These are phyloP conservation scores for Fusarium lateritium DNA, from an alignment of 2,329 filamentous ascomycete species.

Conservation along the genomic window DNA sequence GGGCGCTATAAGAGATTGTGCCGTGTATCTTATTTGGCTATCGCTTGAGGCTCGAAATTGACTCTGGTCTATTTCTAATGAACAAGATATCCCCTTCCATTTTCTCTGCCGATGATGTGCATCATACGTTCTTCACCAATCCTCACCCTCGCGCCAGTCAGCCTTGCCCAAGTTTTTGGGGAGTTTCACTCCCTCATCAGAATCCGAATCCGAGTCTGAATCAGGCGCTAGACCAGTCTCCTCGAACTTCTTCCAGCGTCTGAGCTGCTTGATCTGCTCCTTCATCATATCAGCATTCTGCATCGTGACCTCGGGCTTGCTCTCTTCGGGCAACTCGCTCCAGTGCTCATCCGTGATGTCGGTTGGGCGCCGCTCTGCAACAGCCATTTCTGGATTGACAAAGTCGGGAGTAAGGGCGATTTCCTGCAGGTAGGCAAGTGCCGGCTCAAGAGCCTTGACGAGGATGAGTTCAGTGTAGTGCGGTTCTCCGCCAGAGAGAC, in stretches of 20 bases:
- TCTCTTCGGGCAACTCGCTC: conserved; percentile 49
- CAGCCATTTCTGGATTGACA: conserved; percentile 57
- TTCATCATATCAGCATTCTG: conserved; percentile 43
- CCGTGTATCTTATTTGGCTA: conserved; percentile 37
- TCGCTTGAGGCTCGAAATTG: conserved; percentile 22
- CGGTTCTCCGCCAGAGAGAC: conserved; percentile 77
- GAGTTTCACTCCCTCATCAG: conserved; percentile 24
- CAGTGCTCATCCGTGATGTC: conserved; percentile 51
- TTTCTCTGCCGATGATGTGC: background rate
- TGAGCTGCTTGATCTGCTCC: conserved; percentile 44
- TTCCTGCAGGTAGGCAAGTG: conserved; percentile 74
- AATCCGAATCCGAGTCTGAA: conserved; percentile 44
- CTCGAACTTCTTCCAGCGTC: conserved; percentile 49
- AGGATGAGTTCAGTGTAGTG: conserved; percentile 74
- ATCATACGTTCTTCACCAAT: conserved; percentile 4
- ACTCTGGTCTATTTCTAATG: conserved; percentile 38
- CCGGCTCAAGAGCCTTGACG: conserved; percentile 64
- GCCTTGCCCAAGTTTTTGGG: background rate
- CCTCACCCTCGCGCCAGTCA: background rate
- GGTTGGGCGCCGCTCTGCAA: conserved; percentile 44
- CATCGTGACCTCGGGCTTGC: conserved; percentile 48
- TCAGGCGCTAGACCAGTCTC: conserved; percentile 49
- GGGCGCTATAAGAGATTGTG: conserved; percentile 29
- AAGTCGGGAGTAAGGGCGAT: conserved; percentile 61
- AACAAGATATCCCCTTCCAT: conserved; percentile 28